Conservation (phyloP, 257 asterid genomes). For the Salvia hispanica region DNA sequence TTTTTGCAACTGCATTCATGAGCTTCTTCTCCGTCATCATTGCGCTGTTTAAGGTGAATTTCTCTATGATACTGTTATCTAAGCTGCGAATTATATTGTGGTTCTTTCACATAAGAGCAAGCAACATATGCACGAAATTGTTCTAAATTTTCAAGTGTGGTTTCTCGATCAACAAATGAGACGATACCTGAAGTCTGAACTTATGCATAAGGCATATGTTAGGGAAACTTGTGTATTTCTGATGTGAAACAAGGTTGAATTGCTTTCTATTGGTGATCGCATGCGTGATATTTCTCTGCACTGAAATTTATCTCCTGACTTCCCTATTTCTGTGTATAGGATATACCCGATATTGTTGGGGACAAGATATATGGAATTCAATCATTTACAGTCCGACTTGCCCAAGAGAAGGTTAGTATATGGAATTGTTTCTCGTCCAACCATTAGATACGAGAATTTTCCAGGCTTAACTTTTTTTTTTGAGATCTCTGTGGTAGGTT, state of each 20-base stretch:
- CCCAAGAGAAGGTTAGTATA: slow-evolving; percentile 85
- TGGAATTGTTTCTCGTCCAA: slow-evolving; percentile 5
- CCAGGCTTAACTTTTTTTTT: slow-evolving; percentile 20
- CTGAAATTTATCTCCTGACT: neutral
- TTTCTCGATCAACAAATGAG: neutral
- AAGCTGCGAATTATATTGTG: neutral
- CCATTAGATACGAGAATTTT: neutral
- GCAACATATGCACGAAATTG: neutral
- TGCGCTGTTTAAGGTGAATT: slow-evolving; percentile 80
- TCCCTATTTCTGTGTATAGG: slow-evolving; percentile 49
- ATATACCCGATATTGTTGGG: slow-evolving; percentile 92
- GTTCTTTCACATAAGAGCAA: slow-evolving; percentile 15
- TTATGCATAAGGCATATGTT: neutral
- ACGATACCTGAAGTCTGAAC: neutral
- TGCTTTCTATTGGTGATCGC: neutral
- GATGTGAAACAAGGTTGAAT: neutral
- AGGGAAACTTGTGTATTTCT: neutral
- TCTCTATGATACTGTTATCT: neutral
- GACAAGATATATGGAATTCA: slow-evolving; percentile 83
- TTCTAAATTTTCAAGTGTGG: neutral
- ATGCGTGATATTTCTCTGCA: neutral
- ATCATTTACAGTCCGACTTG: slow-evolving; percentile 86
- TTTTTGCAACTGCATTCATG: slow-evolving; percentile 95
- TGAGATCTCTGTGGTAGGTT: slow-evolving; percentile 47
- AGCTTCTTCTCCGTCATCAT: slow-evolving; percentile 95